Base-by-base conservation (phyloP, 2,329 filamentous ascomycete genomes). In the Epichloe sibirici region DNA sequence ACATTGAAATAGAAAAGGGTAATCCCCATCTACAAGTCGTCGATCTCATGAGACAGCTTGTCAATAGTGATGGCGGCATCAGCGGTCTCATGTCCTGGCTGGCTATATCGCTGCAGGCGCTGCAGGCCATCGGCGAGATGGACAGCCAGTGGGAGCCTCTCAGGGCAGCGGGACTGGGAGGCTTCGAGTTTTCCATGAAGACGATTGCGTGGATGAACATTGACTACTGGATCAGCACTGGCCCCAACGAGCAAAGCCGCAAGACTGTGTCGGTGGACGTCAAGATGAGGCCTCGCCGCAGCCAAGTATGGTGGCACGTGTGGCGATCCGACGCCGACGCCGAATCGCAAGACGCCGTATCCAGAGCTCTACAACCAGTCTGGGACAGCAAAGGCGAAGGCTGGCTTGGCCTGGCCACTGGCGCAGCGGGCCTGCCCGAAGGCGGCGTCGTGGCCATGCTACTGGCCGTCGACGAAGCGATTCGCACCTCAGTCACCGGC, bases 21-120 rank as follows among this genome's bases (percentile, higher is more conserved):
- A 88, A 86, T 59, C 86, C 86, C 2, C 86, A 90, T 61, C 69
- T 83, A 45, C 77, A 82, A 17, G 74, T 86, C 12, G 68, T 75
- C 21, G 79, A 83, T 57, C 70, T 78, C 45, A 71, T 89, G 54
- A 75, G 74, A 51, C 71, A 69, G 3, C 69, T 83, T 7, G 75
- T 83, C 55, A 85, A 85, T 61, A 70, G 74, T 42, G 63, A 73
- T 40, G 71, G 64, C 50, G 76, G 63, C 59, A 87, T 71, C 62
- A 75, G 66, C 59, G 75, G 60, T 59, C 77, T 73, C 66, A 81
- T 71, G 59, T 69, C 66, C 55, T 82, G 71, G 62, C 69, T 87
- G 31, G 74, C 76, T 1, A 65, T 74, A 21, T 83, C 86, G 6
- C 73, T 89, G 4, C 81, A 84, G 0, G 68, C 88, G n/a, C 69